Conservation (phyloP, 306 rosid species). For the Arachis hypogaea region DNA sequence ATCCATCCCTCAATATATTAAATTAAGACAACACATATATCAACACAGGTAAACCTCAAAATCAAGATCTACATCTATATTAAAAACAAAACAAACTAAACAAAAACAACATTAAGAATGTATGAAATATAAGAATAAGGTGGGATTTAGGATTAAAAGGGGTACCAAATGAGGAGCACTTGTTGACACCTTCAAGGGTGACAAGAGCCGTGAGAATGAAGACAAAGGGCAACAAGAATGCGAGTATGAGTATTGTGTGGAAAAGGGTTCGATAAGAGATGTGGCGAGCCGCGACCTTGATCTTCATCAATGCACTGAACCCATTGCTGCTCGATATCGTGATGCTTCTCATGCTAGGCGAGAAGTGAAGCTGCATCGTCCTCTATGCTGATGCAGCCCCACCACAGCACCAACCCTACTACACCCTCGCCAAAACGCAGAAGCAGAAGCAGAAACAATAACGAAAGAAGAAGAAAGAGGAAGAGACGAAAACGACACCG, state of each 20-base stretch:
- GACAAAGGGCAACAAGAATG: conserved; percentile 92
- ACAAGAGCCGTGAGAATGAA: conserved; percentile 99
- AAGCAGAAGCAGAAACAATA: background rate
- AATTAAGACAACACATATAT: background rate
- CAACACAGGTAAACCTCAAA: background rate
- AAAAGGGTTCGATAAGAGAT: conserved; percentile 97
- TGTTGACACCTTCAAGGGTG: conserved; percentile 99
- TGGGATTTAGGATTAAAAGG: conserved; percentile 10
- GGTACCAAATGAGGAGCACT: conserved; percentile 98
- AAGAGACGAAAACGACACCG: conserved; percentile 34
- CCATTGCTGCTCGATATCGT: conserved; percentile 99
- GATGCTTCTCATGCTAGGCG: conserved; percentile 99
- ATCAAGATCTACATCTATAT: conserved; percentile 63
- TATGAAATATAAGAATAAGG: background rate
- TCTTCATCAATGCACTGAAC: conserved; percentile 99
- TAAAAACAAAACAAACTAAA: background rate
- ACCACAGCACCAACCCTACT: conserved; percentile 48
- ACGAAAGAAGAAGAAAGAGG: no score
- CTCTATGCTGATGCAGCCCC: conserved; percentile 87
- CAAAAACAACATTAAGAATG: background rate
- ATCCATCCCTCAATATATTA: conserved; percentile 14
- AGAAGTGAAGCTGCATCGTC: conserved; percentile 99
- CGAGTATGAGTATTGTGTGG: conserved; percentile 96
- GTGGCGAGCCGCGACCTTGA: conserved; percentile 99
- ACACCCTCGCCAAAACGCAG: conserved; percentile 39